A percentile compares a stretch with the other conserved stretches of the same genome.
These are phyloP conservation scores for Chlorociboria aeruginascens DNA, from an alignment of 495 filamentous ascomycete genomes.

Conservation along the genomic window DNA sequence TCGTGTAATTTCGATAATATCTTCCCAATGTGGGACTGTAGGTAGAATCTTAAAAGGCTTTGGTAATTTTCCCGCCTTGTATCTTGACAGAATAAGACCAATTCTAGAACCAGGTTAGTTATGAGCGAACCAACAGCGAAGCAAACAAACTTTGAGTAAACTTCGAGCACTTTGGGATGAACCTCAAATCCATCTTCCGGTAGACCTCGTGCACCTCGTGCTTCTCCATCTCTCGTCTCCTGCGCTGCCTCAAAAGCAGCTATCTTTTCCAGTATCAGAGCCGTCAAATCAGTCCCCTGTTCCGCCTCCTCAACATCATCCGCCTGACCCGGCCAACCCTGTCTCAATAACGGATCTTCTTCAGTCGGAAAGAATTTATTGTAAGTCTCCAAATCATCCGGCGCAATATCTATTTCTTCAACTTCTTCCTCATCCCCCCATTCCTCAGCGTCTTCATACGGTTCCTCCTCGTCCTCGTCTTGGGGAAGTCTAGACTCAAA, in stretches of 20 bases:
- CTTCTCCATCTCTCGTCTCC: slow-evolving; percentile 33
- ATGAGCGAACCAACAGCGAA: not conserved
- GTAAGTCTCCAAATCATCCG: slow-evolving; percentile 81
- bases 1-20: slow-evolving; percentile 67
- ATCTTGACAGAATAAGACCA: slow-evolving; percentile 77
- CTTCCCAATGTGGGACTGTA: slow-evolving; percentile 79
- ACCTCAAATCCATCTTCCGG: slow-evolving; percentile 74
- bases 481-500: slow-evolving; percentile 48
- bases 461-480: slow-evolving; percentile 29
- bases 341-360: slow-evolving; percentile 38
- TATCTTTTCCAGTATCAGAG: slow-evolving; percentile 88
- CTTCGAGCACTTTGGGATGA: slow-evolving; percentile 84
- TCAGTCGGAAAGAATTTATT: slow-evolving; percentile 71
- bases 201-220: slow-evolving; percentile 19
- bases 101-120: slow-evolving; percentile 39
- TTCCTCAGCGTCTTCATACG: slow-evolving; percentile 45
- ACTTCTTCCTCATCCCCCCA: slow-evolving; percentile 58
- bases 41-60: slow-evolving; percentile 98
- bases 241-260: slow-evolving; percentile 70
- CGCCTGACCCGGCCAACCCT: slow-evolving; percentile 33
- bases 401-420: slow-evolving; percentile 76
- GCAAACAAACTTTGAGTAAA: slow-evolving; percentile 67
- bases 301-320: slow-evolving; percentile 33
- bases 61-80: slow-evolving; percentile 88
- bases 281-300: slow-evolving; percentile 65